Percentiles rank a stretch among this genome's conserved stretches.
phyloP scores from a whole-genome alignment of 345 rosid genomes.

The Bruguiera parviflora region DNA sequence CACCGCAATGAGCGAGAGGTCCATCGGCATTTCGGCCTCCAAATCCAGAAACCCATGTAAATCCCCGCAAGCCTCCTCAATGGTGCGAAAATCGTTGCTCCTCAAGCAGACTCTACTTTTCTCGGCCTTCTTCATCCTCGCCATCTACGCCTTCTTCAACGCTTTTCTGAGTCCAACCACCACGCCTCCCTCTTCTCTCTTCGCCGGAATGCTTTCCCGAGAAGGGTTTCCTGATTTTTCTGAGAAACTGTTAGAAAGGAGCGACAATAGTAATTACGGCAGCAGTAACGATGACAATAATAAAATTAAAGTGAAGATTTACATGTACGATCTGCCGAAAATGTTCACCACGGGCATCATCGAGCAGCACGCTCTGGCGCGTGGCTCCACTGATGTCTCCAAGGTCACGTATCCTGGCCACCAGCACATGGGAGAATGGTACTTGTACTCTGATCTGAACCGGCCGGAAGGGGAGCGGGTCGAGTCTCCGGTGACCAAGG shows the following conservation, averaged over 20 bases:
- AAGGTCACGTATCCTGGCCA: conserved; percentile 81
- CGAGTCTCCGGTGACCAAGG: conserved; percentile 58
- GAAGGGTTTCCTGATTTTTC: conserved; percentile 12
- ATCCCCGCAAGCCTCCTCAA: conserved; percentile 4
- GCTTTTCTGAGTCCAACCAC: conserved; percentile 46
- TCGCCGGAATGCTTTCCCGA: conserved; percentile 22
- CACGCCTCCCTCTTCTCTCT: conserved; percentile 9
- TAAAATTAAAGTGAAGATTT: conserved; percentile 38
- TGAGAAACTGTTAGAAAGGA: neutral
- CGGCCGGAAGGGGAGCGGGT: conserved; percentile 53
- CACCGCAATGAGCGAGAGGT: conserved; percentile 11
- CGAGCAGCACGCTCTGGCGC: conserved; percentile 69
- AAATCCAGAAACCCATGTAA: conserved; percentile 13
- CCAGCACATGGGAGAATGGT: conserved; percentile 99
- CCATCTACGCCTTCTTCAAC: conserved; percentile 58
- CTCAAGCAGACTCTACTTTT: conserved; percentile 51
- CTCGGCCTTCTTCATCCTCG: conserved; percentile 48
- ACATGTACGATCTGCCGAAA: conserved; percentile 80
- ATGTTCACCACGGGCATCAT: conserved; percentile 77
- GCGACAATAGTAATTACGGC: no score
- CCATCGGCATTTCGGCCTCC: neutral
- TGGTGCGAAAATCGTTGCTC: conserved; percentile 85
- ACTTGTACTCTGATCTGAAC: conserved; percentile 62
- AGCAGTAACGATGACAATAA: no score
- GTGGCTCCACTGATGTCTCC: conserved; percentile 56